phyloP scores from a whole-genome alignment of 2,329 filamentous ascomycete genomes.

The Purpureocillium lavendulum region DNA sequence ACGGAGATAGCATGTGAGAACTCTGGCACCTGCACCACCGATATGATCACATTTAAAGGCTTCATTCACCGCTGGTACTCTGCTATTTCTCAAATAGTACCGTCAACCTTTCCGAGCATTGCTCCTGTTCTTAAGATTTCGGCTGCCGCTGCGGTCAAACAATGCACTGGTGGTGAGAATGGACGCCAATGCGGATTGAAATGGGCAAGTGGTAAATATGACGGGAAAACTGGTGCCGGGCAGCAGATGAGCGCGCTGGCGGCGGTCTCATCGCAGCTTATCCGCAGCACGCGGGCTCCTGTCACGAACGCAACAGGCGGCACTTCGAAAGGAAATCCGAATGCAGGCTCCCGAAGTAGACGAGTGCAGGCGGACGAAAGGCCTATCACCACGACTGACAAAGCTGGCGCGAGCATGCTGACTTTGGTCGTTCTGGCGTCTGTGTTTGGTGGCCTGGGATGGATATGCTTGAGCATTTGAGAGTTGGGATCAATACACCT shows the following conservation, averaged over 20 bases:
- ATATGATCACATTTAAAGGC: slow-evolving; percentile 57
- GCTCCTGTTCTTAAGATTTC: slow-evolving; percentile 41
- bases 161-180: slow-evolving; percentile 41
- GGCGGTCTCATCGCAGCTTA: slow-evolving; percentile 44
- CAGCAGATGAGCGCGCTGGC: slow-evolving; percentile 52
- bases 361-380: slow-evolving; percentile 16
- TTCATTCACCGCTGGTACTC: slow-evolving; percentile 49
- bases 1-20: slow-evolving; percentile 54
- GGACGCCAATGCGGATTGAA: slow-evolving; percentile 43
- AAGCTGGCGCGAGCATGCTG: slow-evolving; percentile 37
- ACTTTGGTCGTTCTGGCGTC: slow-evolving; percentile 32
- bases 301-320: slow-evolving; percentile 41
- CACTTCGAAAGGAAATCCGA: slow-evolving; percentile 34
- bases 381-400: slow-evolving; percentile 32
- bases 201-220: slow-evolving; percentile 41
- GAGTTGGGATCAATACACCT: no score
- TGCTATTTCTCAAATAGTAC: slow-evolving; percentile 42
- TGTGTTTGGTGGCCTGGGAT: slow-evolving; percentile 30
- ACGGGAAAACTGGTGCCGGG: slow-evolving; percentile 46
- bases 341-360: slow-evolving; percentile 30
- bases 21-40: slow-evolving; percentile 52
- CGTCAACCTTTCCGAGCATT: slow-evolving; percentile 39
- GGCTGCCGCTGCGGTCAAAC: slow-evolving; percentile 40
- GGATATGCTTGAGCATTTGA: slow-evolving; percentile 39
- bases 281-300: slow-evolving; percentile 28